Base-by-base conservation (phyloP, 2,329 filamentous ascomycete genomes). In the Talaromyces atroroseus region DNA sequence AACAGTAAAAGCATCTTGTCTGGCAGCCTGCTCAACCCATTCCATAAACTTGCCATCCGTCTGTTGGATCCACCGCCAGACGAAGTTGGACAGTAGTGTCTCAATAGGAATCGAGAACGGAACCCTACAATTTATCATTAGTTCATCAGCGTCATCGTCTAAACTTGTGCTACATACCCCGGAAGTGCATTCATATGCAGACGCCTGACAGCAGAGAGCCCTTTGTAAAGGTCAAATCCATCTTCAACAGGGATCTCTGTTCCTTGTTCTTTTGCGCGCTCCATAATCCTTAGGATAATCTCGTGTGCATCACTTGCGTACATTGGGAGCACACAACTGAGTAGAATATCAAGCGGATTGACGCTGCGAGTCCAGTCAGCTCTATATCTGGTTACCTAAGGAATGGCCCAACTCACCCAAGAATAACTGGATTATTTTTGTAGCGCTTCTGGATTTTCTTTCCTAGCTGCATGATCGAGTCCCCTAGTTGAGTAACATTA, bases 361-460 rank as follows among this genome's bases (percentile, higher is more conserved):
- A 84, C 82, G 26, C 71, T 74, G 56, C 16, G n/a, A 24, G 40
- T 20, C 21, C 38, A 47, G 62, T 48, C 50, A 24, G 56, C 49
- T n/a, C 21, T 11, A 3, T 16, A 4, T 49, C 7, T 32, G n/a
- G n/a, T 40, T 10, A 18, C 21, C 34, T 12, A 20, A 54, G 16
- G 1, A 44, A 16, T 4, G n/a, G n/a, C 1, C 38, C 14, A 16
- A 44, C 52, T 48, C 24, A 77, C 75, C 91, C 91, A 84, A 96
- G 87, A 58, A 97, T 88, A 60, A 90, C 87, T 0, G 90, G 90
- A 58, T 88, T 94, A 65, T 89, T 92, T 64, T 85, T 85, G 73
- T 96, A 99, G 49, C 92, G 85, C 74, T 97, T 97, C 71, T 91
- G 87, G 52, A 96, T 95, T 68, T 87, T 89, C 65, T 95, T 87